A percentile compares a stretch with the other conserved stretches of the same genome.
These are phyloP conservation scores for Chytriomyces confervae DNA, from an alignment of 192 early-diverging fungal species.

Conservation along the genomic window DNA sequence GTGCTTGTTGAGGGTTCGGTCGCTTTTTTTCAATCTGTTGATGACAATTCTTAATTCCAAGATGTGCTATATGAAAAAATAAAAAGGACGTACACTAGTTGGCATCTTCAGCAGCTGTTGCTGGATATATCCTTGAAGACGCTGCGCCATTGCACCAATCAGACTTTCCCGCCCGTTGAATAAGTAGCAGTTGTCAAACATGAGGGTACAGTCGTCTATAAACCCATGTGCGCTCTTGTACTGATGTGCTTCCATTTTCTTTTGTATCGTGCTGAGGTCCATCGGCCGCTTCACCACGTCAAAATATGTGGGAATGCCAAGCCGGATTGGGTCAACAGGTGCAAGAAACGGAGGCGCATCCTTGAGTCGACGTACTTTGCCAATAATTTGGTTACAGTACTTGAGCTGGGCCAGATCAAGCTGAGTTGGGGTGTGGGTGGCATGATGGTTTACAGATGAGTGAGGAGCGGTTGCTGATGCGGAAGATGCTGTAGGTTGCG, in stretches of 20 bases:
- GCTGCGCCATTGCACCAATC: slow-evolving; percentile 43
- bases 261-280: slow-evolving; percentile 81
- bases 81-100: not conserved
- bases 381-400: slow-evolving; percentile 78
- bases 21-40: slow-evolving; percentile 2
- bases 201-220: slow-evolving; percentile 51
- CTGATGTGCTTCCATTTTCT: slow-evolving; percentile 62
- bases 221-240: slow-evolving; percentile 61
- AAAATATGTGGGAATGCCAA: slow-evolving; percentile 73
- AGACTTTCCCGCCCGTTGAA: slow-evolving; percentile 57
- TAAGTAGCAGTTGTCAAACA: slow-evolving; percentile 60
- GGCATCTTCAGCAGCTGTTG: slow-evolving; percentile 56
- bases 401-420: slow-evolving; percentile 78
- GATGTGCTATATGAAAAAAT: no score
- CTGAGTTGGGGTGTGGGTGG: slow-evolving; percentile 2
- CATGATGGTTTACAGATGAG: not conserved
- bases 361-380: slow-evolving; percentile 76
- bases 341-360: slow-evolving; percentile 83
- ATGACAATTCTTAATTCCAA: no score
- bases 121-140: slow-evolving; percentile 45
- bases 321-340: slow-evolving; percentile 75
- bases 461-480: no score
- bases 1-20: no score
- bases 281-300: slow-evolving; percentile 77
- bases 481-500: no score